Conservation (phyloP, 768 basidiomycete genomes). For the Collybiopsis confluens region DNA sequence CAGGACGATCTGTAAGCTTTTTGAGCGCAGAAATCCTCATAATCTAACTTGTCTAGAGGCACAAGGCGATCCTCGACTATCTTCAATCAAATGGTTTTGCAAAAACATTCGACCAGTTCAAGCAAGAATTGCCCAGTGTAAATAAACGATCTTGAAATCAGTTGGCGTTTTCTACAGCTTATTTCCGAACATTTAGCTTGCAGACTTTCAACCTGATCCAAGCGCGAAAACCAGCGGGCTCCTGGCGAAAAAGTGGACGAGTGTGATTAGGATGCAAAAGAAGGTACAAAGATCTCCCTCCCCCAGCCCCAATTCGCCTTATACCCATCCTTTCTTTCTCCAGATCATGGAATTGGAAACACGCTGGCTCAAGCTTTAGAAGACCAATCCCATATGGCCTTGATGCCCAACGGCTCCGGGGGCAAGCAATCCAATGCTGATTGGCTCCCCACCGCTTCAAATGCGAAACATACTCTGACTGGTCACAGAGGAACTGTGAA, state of each 20-base stretch:
- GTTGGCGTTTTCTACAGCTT: neutral
- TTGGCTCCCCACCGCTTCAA: conserved; percentile 52
- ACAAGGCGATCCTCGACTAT: conserved; percentile 34
- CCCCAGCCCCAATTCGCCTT: neutral
- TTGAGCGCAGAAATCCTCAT: neutral
- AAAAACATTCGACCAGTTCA: conserved; percentile 28
- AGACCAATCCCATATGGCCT: conserved; percentile 34
- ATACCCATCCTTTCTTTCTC: no score
- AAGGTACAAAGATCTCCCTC: conserved; percentile 44
- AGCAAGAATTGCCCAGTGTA: conserved; percentile 21
- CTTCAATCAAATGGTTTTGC: conserved; percentile 25
- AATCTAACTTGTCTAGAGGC: conserved; percentile 19
- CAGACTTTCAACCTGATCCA: conserved; percentile 25
- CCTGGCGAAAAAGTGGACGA: conserved; percentile 82
- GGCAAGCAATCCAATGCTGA: conserved; percentile 34
- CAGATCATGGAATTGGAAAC: conserved; percentile 63
- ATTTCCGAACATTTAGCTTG: conserved; percentile 12
- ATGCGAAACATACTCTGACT: conserved; percentile 37
- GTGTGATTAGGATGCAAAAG: conserved; percentile 77
- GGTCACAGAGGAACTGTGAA: conserved; percentile 59
- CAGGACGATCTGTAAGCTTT: conserved; percentile 7
- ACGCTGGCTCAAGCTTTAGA: conserved; percentile 43
- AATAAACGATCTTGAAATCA: conserved; percentile 9
- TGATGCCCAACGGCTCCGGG: conserved; percentile 20
- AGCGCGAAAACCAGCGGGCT: conserved; percentile 36